Conservation (phyloP, 139 green algal genomes). For the Mesotaenium endlicherianum region DNA sequence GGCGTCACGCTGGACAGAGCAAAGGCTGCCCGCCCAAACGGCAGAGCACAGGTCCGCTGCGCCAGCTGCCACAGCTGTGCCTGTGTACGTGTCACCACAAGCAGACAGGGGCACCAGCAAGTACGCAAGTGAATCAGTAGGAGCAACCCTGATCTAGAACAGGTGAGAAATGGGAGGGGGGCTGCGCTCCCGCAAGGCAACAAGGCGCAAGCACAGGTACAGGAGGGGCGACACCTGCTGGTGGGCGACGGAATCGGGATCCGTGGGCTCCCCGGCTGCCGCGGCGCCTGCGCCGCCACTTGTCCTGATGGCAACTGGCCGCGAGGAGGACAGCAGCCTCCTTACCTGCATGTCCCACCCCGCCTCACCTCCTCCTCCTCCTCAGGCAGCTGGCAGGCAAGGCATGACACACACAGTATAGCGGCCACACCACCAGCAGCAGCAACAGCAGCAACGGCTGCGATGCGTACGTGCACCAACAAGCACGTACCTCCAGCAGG, state of each 20-base stretch:
- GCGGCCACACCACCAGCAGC: no score
- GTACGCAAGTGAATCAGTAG: no score
- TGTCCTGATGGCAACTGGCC: constrained; percentile 49
- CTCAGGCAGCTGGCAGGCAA: no score
- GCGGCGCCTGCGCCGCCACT: not conserved
- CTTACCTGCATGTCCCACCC: constrained; percentile 50
- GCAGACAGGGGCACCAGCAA: no score
- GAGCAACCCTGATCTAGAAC: no score
- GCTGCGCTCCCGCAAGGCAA: not conserved
- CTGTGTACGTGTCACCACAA: no score
- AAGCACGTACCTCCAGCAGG: constrained; percentile 66
- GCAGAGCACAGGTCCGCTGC: constrained; percentile 74
- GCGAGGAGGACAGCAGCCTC: constrained; percentile 52
- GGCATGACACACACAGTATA: no score
- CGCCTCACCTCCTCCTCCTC: no score
- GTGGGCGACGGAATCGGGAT: constrained; percentile 47
- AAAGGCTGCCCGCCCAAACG: constrained; percentile 77
- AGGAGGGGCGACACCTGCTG: constrained; percentile 22
- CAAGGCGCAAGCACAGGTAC: not conserved
- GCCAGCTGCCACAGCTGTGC: constrained; percentile 66
- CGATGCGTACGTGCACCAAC: no score
- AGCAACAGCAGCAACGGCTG: no score
- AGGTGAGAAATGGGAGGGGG: not conserved
- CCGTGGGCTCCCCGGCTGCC: constrained; percentile 23
- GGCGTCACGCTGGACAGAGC: constrained; percentile 65